Conservation (phyloP, 2,329 filamentous ascomycete species). For the Didymella segeticola region DNA sequence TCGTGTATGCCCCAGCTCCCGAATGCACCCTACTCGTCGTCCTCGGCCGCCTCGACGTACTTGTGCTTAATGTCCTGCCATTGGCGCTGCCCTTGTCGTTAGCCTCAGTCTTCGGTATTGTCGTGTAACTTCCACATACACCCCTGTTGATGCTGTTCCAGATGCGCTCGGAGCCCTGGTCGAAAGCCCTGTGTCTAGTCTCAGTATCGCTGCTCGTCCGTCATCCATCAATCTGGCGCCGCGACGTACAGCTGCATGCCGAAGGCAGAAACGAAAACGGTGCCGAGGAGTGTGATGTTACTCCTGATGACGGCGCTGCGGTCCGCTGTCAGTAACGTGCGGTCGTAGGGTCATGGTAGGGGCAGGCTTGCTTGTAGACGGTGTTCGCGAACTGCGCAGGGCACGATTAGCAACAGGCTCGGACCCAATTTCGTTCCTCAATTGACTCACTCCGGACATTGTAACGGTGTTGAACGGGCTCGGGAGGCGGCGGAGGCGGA, state of each 20-base stretch:
- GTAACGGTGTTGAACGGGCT: slow-evolving; percentile 44
- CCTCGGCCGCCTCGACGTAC: slow-evolving; percentile 76
- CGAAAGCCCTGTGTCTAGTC: slow-evolving; percentile 71
- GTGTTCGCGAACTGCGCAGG: slow-evolving; percentile 56
- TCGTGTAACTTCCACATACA: slow-evolving; percentile 57
- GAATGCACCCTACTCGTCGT: slow-evolving; percentile 56
- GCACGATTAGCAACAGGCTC: slow-evolving; percentile 33
- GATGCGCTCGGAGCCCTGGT: slow-evolving; percentile 79
- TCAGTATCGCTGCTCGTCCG: slow-evolving; percentile 29
- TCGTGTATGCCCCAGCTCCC: slow-evolving; percentile 19
- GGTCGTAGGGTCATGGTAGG: slow-evolving; percentile 18
- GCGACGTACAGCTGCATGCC: slow-evolving; percentile 86
- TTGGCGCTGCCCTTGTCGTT: slow-evolving; percentile 74
- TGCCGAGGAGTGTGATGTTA: slow-evolving; percentile 86
- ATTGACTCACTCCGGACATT: slow-evolving; percentile 67
- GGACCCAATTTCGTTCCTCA: slow-evolving; percentile 16
- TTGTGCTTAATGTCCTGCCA: slow-evolving; percentile 98
- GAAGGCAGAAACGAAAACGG: slow-evolving; percentile 87
- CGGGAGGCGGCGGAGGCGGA: slow-evolving; percentile 28
- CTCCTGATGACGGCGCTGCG: slow-evolving; percentile 80
- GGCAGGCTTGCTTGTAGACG: slow-evolving; percentile 60
- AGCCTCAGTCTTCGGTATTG: slow-evolving; percentile 17
- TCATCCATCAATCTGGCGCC: not conserved
- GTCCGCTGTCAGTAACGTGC: slow-evolving; percentile 38
- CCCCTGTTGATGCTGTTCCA: slow-evolving; percentile 94